Base-by-base conservation (phyloP, 116 monocot species). In the Dioscorea cayenensis region DNA sequence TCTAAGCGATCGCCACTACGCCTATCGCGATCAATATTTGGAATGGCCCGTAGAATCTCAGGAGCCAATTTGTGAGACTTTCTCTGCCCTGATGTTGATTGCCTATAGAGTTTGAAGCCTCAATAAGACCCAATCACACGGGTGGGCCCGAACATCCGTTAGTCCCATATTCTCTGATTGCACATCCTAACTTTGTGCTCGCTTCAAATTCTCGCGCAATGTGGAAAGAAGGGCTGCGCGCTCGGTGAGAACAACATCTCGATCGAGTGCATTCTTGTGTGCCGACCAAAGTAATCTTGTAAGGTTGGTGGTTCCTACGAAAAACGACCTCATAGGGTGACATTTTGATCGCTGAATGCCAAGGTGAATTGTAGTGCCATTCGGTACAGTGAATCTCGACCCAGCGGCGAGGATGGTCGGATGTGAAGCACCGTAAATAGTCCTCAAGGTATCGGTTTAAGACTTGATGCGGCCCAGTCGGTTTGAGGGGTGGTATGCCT, bases 231-330 rank as follows among this genome's bases (percentile, higher is more conserved):
- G 10, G 0, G n/a, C 5, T 14, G 2, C 58, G 1, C n/a, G 19
- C 5, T 58, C n/a, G 3, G 58, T 14, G 14, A 58, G 58, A 7
- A 58, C 19, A 0, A 3, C 58, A 13, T 58, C 58, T 4, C 58
- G 1, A 1, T 2, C 10, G 58, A 0, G 0, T 0, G 58, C 9
- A n/a, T n/a, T n/a, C n/a, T n/a, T n/a, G n/a, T n/a, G n/a, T 10
- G 0, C 58, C 58, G 4, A 4, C 12, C 10, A n/a, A 58, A 13
- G 16, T 58, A 58, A 14, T 58, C n/a, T 1, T 4, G 58, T 4
- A 58, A 14, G 0, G 16, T 10, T 18, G 58, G 58, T 18, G 12
- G 19, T 58, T 7, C 2, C 58, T 6, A 1, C 58, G 2, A 13
- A 18, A 58, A 7, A 58, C 19, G 0, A 3, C 58, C 58, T 58